Evolutionary conservation across 805 yeast genomes (phyloP), one percentile per base, ranked within the genome.

Genomic region (Metschnikowia dekortorum): DNA sequence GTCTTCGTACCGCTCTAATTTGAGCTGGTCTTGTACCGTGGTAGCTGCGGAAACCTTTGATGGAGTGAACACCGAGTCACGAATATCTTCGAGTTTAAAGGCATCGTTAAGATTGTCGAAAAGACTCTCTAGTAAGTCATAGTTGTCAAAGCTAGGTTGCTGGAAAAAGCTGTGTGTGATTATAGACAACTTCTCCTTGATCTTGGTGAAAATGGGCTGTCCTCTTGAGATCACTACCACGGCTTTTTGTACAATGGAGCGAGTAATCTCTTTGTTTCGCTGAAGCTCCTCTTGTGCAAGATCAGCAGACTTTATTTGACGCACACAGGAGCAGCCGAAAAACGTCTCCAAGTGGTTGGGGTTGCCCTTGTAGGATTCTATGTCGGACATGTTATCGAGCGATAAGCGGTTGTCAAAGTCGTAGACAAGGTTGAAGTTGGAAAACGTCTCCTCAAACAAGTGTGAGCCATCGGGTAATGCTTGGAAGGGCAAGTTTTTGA

Each of bases 381-480:
- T 60, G 51, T 68, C 74, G 7, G 62, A 62, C 35, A 73, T 67
- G 51, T 75, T 66, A 45, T 72, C 82, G 16, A 83, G 79, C 10
- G 81, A 73, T 28, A 59, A 59, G 18, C 73, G 67, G 31, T 67
- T 67, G 29, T 71, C 68, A 47, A 81, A 82, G 63, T 89, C 89
- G 62, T 82, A 87, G 6, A 86, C 77, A 40, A 92, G 70, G 26
- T 96, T 91, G 69, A 92, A 92, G 63, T 89, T 89, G 26, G 96
- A 85, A 62, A 91, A 89, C 0, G 96, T 90, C 66, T 94, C 98
- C 63, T 90, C 96, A 63, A 84, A 92, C 22, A 91, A 76, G 65
- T 94, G 99, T 2, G 95, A 85, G 4, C 98, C 98, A 68, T 94
- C 99, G 0, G 99, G 98, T 22, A 94, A 71, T 1, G 97, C 96